Base-by-base conservation (phyloP, 1,284 basidiomycete genomes). In the Pulveroboletus sp. region DNA sequence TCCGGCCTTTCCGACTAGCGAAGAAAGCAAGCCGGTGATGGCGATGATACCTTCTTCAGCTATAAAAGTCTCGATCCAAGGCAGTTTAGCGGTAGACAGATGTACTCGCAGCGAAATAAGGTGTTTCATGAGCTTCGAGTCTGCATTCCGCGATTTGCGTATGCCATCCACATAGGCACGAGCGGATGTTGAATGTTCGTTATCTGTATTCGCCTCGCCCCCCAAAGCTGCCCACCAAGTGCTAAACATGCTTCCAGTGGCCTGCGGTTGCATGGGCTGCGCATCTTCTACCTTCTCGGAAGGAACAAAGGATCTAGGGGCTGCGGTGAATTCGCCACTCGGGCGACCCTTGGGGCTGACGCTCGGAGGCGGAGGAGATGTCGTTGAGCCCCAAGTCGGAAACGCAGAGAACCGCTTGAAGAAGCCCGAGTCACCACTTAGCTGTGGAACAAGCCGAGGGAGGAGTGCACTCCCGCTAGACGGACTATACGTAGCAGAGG, bases 71-170 rank as follows among this genome's bases (percentile, higher is more conserved):
- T 88, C 79, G 44, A 94, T 86, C 86, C 92, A 96, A 1, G 79
- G 75, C 18, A 94, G 63, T 56, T 87, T 88, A 0, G 89, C 91
- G 0, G 92, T 95, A 5, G 92, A 91, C 1, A 96, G 76, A 65
- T 93, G 89, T 0, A 95, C 89, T 4, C 94, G 85, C n/a, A 97
- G 76, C 2, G 88, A 86, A 42, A 94, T 89, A 2, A 96, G 76
- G 63, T 91, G 86, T 67, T 92, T 94, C 58, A 84, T 80, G 24
- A 94, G 78, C 62, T 83, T 85, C 46, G 81, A 74, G 61, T 88
- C 85, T 14, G 76, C 73, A 6, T 78, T 65, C 65, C 80, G 86
- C 44, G 76, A 77, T 22, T 70, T 77, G 55, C 79, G 80, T 52
- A 91, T 75, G 17, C 76, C 75, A 52, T 85, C 81, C 36, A 85